Evolutionary conservation across 768 basidiomycete genomes (phyloP).

Genomic region (Tylopilus sp.): DNA sequence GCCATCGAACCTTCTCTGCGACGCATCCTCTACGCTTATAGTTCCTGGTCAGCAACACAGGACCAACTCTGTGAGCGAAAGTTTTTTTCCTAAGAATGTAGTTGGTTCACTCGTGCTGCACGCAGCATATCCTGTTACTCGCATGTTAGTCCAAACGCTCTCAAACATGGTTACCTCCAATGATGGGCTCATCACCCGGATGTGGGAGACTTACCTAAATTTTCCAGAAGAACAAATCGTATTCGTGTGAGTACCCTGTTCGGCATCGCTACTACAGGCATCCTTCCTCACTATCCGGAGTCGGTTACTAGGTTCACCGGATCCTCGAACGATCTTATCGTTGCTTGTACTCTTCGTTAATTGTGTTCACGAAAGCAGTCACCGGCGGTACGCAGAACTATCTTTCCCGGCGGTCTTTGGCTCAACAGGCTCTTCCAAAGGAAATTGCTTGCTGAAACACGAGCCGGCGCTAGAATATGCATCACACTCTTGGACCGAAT

Average conservation of each 20-base stretch:
- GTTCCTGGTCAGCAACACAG: conserved; percentile 70
- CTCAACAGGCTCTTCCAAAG: conserved; percentile 24
- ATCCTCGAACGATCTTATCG: conserved; percentile 56
- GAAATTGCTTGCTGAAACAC: conserved; percentile 48
- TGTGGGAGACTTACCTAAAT: conserved; percentile 65
- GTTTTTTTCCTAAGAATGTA: conserved; percentile 1
- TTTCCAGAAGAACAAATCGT: conserved; percentile 72
- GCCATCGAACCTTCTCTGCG: conserved; percentile 70
- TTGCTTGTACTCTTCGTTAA: conserved; percentile 72
- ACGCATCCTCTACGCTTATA: conserved; percentile 64
- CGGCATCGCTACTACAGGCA: background rate
- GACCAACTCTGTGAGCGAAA: conserved; percentile 50
- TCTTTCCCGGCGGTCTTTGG: conserved; percentile 5
- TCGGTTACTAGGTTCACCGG: conserved; percentile 62
- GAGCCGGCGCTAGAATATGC: conserved; percentile 62
- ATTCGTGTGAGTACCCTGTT: conserved; percentile 55
- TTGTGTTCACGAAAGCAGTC: conserved; percentile 55
- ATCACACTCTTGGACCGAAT: conserved; percentile 68
- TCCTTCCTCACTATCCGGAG: conserved; percentile 29
- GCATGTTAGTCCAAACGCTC: conserved; percentile 71
- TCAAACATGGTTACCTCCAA: conserved; percentile 84
- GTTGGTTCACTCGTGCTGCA: background rate
- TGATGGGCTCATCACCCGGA: conserved; percentile 46
- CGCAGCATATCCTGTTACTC: conserved; percentile 58
- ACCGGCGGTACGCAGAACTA: conserved; percentile 48